Base-by-base conservation (phyloP, 768 basidiomycete species). In the Leccinum longicurvipes region DNA sequence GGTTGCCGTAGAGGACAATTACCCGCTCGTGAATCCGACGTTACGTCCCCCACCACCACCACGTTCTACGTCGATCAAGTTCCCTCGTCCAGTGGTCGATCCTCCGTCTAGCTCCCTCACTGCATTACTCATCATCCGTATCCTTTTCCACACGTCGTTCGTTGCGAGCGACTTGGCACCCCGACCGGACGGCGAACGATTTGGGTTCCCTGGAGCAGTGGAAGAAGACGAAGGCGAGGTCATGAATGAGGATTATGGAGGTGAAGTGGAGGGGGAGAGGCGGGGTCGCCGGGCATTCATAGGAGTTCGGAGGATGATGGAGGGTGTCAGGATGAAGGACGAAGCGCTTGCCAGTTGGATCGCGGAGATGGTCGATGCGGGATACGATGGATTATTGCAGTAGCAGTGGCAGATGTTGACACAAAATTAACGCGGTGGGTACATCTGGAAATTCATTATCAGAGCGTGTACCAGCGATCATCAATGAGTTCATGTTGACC, bases 191-290 rank as follows among this genome's bases (percentile, higher is more conserved):
- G 87, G 82, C 21, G 91, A 95, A 55, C 89, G 91, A 60, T 96
- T 94, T 70, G 93, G 93, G 0, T 91, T 96, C 69, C 94, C 94
- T 6, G 92, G 88, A 0, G 52, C 91, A 21, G 75, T 91, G 34
- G 88, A 91, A 58, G 90, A 89, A 21, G 79, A 81, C n/a, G 87
- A 84, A n/a, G 90, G 87, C 17, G 79, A 80, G 53, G 82, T 83
- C n/a, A 55, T 66, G 19, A 53, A 44, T 11, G 69, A 71, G 29
- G 62, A 67, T 42, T 71, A 71, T 46, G 60, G 60, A 12, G 75
- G 72, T 31, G 87, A 86, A 57, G 73, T 68, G 51, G 89, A 92
- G 66, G 89, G 89, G 9, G 86, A 89, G 65, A 74, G 81, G 56
- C 79, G 79, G 47, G 92, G 91, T 14, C 76, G 85, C 60, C 83